phyloP scores from a whole-genome alignment of 495 filamentous ascomycete species.

The Trypethelium eluteriae region DNA sequence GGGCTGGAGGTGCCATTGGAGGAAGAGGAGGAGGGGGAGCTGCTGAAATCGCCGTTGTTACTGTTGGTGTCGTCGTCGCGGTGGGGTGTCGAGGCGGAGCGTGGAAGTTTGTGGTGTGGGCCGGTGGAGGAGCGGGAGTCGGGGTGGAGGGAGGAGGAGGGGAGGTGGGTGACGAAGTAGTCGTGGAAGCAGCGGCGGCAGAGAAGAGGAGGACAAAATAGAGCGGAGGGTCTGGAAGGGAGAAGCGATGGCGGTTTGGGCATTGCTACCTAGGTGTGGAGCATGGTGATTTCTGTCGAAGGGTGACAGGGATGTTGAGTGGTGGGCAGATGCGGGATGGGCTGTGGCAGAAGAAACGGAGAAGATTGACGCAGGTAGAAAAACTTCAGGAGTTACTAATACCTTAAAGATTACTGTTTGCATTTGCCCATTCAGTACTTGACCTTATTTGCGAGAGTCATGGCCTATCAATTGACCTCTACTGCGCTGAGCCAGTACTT shows the following conservation, averaged over 20 bases:
- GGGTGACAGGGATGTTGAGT: not conserved
- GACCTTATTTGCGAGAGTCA: too few species aligned
- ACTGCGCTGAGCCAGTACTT: too few species aligned
- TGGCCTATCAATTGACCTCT: too few species aligned
- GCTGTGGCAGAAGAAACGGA: too few species aligned
- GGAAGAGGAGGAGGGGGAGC: slow-evolving; percentile 44
- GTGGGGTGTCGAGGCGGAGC: slow-evolving; percentile 75
- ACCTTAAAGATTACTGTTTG: too few species aligned
- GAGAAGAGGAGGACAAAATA: slow-evolving; percentile 12
- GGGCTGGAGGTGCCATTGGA: slow-evolving; percentile 40
- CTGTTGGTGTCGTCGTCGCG: slow-evolving; percentile 17
- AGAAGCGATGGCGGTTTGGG: not conserved
- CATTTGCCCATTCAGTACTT: too few species aligned
- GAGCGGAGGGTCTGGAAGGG: not conserved
- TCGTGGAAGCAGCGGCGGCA: slow-evolving; percentile 67
- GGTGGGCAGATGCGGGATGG: too few species aligned
- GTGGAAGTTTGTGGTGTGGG: slow-evolving; percentile 75
- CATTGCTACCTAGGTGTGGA: not conserved
- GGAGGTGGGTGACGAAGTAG: slow-evolving; percentile 94
- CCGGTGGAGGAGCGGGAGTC: slow-evolving; percentile 59
- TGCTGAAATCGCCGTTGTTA: not conserved
- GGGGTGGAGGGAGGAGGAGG: slow-evolving; percentile 85
- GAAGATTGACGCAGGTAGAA: too few species aligned
- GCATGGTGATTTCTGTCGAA: not conserved
- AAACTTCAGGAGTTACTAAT: too few species aligned